Conservation (phyloP, 306 rosid species). For the Cucurbita pepo region DNA sequence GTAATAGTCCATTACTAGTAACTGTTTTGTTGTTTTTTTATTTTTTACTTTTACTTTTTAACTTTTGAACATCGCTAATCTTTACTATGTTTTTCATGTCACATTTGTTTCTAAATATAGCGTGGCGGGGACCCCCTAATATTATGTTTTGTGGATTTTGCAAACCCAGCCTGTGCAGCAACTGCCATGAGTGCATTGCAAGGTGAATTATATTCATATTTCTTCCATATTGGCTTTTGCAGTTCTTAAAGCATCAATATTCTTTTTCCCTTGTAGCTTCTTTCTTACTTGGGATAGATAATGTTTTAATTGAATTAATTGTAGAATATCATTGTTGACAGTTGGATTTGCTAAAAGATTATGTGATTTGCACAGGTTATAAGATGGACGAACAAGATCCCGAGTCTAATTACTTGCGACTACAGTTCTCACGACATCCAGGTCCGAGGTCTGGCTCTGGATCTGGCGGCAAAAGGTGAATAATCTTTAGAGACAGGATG, state of each 20-base stretch:
- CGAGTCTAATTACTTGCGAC: conserved; percentile 52
- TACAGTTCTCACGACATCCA: conserved; percentile 84
- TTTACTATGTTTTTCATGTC: background rate
- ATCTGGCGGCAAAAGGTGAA: conserved; percentile 53
- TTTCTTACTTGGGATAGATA: background rate
- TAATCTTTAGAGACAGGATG: background rate
- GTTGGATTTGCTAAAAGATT: conserved; percentile 17
- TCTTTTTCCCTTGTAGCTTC: background rate
- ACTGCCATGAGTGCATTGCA: conserved; percentile 88
- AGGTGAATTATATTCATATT: conserved; percentile 26
- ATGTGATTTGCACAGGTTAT: conserved; percentile 39
- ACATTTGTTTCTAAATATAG: conserved; percentile 11
- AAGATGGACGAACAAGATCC: conserved; percentile 55
- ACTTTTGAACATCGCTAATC: background rate
- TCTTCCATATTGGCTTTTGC: background rate
- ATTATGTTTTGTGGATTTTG: conserved; percentile 85
- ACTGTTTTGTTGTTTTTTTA: background rate
- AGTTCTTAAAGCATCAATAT: background rate
- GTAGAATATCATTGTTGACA: background rate
- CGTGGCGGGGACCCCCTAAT: conserved; percentile 85
- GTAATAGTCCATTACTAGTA: conserved; percentile 23
- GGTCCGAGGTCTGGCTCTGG: conserved; percentile 68
- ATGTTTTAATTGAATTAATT: background rate
- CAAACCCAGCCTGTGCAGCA: conserved; percentile 75
- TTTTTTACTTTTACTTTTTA: background rate